Percentiles rank a stretch among this genome's conserved stretches.
phyloP scores from a whole-genome alignment of 208 protist species.

The Acanthamoeba healyi region DNA sequence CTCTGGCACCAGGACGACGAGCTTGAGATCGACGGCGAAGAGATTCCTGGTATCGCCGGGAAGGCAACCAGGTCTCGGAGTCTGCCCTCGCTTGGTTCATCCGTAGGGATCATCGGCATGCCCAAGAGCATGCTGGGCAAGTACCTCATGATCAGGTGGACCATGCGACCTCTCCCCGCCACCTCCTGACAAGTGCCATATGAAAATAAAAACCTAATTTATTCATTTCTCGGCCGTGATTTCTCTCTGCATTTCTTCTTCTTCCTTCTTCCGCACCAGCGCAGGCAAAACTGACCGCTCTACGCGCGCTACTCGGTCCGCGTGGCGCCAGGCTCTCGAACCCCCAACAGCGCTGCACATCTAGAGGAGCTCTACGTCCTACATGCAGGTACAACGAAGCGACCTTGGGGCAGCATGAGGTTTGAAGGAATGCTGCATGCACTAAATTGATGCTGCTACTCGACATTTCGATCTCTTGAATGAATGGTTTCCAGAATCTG shows the following conservation, averaged over 20 bases:
- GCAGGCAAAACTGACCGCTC: no score
- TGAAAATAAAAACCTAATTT: neutral
- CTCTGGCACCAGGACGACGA: neutral
- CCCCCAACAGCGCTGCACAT: no score
- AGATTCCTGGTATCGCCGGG: neutral
- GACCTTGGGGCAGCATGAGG: no score
- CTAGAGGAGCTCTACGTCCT: no score
- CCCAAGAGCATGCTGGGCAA: slow-evolving; percentile 14
- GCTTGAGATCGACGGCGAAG: neutral
- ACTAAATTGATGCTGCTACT: neutral
- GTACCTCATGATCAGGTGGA: slow-evolving; percentile 43
- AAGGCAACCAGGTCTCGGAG: neutral
- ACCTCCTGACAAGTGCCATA: neutral
- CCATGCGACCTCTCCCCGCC: neutral
- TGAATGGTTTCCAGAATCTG: neutral
- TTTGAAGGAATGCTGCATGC: no score
- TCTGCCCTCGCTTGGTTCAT: neutral
- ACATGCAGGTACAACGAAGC: no score
- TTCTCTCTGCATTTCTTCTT: neutral
- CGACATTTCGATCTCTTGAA: neutral
- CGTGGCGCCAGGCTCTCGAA: no score
- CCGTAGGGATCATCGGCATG: neutral
- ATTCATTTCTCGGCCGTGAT: no score
- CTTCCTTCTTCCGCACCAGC: neutral
- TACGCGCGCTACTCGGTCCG: no score